phyloP scores from a whole-genome alignment of 2,329 filamentous ascomycete species.

The Neurospora sp. region DNA sequence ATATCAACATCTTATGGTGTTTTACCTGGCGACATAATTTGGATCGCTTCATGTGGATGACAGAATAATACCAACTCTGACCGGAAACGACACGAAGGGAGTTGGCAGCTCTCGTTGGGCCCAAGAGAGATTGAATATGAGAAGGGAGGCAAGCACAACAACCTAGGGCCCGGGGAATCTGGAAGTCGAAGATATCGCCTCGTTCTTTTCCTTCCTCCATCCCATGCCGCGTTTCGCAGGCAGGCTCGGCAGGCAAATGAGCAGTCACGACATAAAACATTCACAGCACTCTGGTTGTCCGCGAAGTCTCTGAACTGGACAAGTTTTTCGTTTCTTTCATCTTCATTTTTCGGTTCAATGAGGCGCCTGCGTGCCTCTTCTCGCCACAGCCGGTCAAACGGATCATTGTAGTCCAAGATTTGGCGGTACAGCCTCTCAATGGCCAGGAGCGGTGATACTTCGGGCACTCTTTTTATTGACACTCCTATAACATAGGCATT shows the following conservation, averaged over 20 bases:
- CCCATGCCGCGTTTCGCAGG: background rate
- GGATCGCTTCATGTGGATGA: background rate
- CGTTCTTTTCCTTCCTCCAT: background rate
- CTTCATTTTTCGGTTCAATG: slow-evolving; percentile 1
- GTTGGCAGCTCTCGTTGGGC: background rate
- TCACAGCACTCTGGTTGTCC: background rate
- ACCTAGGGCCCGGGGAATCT: background rate
- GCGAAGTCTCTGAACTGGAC: background rate
- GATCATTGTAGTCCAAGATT: background rate
- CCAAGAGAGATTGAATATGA: background rate
- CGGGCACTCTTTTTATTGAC: slow-evolving; percentile 23
- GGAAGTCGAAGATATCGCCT: background rate
- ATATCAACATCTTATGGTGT: background rate
- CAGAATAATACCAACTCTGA: background rate
- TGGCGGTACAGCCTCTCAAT: slow-evolving; percentile 9
- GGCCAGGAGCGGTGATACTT: slow-evolving; percentile 22
- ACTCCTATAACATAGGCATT: slow-evolving; percentile 17
- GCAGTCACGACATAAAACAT: background rate
- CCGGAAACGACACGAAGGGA: background rate
- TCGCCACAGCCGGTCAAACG: slow-evolving; percentile 4
- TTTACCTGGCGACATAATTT: background rate
- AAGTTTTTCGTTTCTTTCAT: background rate
- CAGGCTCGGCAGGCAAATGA: background rate
- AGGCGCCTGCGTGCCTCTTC: slow-evolving; percentile 5
- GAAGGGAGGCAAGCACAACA: background rate